Conservation (phyloP, 169 alveolate genomes). For the Babesia microti region DNA sequence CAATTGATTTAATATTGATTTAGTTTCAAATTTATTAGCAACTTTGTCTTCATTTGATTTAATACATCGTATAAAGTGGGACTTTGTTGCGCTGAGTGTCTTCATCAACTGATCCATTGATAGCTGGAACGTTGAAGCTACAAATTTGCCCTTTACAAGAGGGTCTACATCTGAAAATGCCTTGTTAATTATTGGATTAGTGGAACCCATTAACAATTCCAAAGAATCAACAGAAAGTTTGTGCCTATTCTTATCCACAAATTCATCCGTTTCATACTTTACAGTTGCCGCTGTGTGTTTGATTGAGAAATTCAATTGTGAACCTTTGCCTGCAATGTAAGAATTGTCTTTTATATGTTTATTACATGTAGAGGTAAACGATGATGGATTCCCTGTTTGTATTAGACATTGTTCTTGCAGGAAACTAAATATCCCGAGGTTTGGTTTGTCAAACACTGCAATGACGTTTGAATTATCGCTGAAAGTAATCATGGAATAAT, state of each 20-base stretch:
- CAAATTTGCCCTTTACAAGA: slow-evolving; percentile 16
- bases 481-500: slow-evolving; percentile 31
- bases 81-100: slow-evolving; percentile 24
- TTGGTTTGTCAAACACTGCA: slow-evolving; percentile 44
- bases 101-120: slow-evolving; percentile 30
- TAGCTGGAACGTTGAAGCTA: slow-evolving; percentile 37
- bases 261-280: slow-evolving; percentile 35
- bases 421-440: slow-evolving; percentile 33
- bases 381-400: slow-evolving; percentile 35
- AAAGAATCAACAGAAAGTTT: slow-evolving; percentile 12
- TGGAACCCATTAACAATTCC: slow-evolving; percentile 13
- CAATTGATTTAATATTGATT: slow-evolving; percentile 39
- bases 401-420: slow-evolving; percentile 44
- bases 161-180: slow-evolving; percentile 3
- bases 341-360: slow-evolving; percentile 26
- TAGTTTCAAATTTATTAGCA: slow-evolving; percentile 13
- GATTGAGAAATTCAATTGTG: slow-evolving; percentile 26
- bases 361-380: slow-evolving; percentile 41
- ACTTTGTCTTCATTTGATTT: slow-evolving; percentile 43
- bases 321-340: slow-evolving; percentile 34
- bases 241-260: slow-evolving; percentile 42
- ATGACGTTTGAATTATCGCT: slow-evolving; percentile 57
- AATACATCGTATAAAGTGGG: slow-evolving; percentile 54
- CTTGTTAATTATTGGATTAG: slow-evolving; percentile 11
- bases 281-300: slow-evolving; percentile 43